A percentile compares a stretch with the other conserved stretches of the same genome.
Conservation (phyloP, 2,329 filamentous ascomycete genomes). For the Fusarium oligoseptatum region DNA sequence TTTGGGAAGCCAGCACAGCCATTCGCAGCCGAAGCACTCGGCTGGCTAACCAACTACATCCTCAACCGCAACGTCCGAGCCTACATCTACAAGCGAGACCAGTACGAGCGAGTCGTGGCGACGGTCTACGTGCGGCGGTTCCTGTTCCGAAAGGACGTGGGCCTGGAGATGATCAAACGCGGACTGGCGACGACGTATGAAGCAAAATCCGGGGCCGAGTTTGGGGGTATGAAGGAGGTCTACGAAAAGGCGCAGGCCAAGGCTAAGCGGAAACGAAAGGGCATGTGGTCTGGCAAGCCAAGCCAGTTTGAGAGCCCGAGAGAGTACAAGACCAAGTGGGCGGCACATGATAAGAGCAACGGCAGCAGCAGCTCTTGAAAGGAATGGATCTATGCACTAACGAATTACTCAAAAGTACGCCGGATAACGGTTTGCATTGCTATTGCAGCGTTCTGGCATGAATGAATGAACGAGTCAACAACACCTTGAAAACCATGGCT, state of each 20-base stretch:
- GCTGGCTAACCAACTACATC: slow-evolving; percentile 83
- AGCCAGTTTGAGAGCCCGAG: slow-evolving; percentile 83
- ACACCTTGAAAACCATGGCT: not conserved
- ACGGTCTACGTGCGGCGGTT: slow-evolving; percentile 82
- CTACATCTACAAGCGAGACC: slow-evolving; percentile 87
- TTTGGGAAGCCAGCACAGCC: slow-evolving; percentile 92
- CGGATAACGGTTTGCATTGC: slow-evolving; percentile 15
- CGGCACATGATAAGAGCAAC: slow-evolving; percentile 38
- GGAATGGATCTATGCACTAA: slow-evolving; percentile 6
- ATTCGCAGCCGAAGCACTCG: slow-evolving; percentile 82
- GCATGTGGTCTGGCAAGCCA: slow-evolving; percentile 80
- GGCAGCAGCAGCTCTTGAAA: slow-evolving; percentile 26
- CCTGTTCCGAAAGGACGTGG: slow-evolving; percentile 82
- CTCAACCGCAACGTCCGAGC: slow-evolving; percentile 80
- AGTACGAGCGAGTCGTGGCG: slow-evolving; percentile 91
- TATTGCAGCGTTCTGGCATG: slow-evolving; percentile 1
- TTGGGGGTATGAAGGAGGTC: slow-evolving; percentile 76
- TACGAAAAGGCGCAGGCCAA: slow-evolving; percentile 76
- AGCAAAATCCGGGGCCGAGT: slow-evolving; percentile 90
- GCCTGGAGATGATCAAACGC: slow-evolving; percentile 86
- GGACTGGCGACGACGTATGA: slow-evolving; percentile 95
- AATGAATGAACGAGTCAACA: not conserved
- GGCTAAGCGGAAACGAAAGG: slow-evolving; percentile 74
- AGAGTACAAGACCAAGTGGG: slow-evolving; percentile 78
- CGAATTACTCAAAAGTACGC: slow-evolving; percentile 1